These are phyloP conservation scores for Penicillium capsulatum DNA, from an alignment of 2,329 filamentous ascomycete species.

Conservation along the genomic window DNA sequence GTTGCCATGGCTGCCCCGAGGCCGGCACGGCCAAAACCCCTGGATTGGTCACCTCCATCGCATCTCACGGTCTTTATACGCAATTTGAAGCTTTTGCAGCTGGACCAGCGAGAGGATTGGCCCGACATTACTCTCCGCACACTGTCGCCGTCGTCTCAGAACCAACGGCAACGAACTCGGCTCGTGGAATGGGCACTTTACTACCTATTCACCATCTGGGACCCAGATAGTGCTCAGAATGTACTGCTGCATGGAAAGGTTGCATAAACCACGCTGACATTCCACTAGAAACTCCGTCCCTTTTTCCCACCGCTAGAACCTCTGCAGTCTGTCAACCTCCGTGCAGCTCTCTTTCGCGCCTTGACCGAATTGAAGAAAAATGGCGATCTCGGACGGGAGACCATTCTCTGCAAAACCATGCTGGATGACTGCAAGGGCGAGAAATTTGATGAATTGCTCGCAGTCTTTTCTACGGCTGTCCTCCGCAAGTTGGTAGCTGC, in stretches of 20 bases:
- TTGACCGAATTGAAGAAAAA: conserved; percentile 85
- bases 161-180: conserved; percentile 77
- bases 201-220: conserved; percentile 79
- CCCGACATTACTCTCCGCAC: conserved; percentile 67
- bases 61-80: conserved; percentile 68
- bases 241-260: conserved; percentile 43
- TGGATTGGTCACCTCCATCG: conserved; percentile 44
- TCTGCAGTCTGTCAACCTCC: conserved; percentile 83
- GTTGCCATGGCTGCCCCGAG: conserved; percentile 32
- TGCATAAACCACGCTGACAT: conserved; percentile 11
- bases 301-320: conserved; percentile 90
- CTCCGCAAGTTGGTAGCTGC: conserved; percentile 63
- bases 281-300: conserved; percentile 73
- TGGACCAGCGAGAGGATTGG: conserved; percentile 75
- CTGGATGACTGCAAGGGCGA: conserved; percentile 94
- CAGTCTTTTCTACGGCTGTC: conserved; percentile 77
- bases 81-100: conserved; percentile 76
- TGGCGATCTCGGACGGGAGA: conserved; percentile 73
- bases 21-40: conserved; percentile 28
- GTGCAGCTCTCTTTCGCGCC: conserved; percentile 73
- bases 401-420: conserved; percentile 85
- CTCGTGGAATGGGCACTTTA: conserved; percentile 89
- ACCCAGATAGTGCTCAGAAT: conserved; percentile 68
- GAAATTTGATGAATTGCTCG: conserved; percentile 78
- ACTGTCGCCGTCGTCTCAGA: conserved; percentile 66